Conservation (phyloP, 495 filamentous ascomycete species). For the Podospora fimiseda region DNA sequence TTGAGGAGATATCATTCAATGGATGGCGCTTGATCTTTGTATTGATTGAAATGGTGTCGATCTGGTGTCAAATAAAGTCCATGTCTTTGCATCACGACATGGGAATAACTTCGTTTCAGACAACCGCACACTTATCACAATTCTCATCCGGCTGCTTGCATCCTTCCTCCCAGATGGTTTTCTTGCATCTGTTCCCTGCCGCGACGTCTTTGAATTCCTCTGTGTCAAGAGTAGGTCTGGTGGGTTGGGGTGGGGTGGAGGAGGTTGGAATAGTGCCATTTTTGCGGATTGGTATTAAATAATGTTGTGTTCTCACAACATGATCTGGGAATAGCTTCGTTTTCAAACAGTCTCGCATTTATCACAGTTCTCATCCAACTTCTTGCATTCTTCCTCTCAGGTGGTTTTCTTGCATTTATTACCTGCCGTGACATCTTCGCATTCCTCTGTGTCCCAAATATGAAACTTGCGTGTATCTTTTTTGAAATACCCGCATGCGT, state of each 20-base stretch:
- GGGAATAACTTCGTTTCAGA: too few species aligned
- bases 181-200: not conserved
- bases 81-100: too few species aligned
- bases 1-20: too few species aligned
- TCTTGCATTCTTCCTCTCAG: not conserved
- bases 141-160: not conserved
- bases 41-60: too few species aligned
- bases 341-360: not conserved
- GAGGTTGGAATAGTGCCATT: too few species aligned
- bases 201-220: not conserved
- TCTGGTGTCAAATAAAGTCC: too few species aligned
- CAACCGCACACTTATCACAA: not conserved
- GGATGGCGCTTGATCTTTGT: too few species aligned
- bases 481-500: not conserved
- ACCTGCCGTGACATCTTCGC: not conserved
- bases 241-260: too few species aligned
- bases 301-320: too few species aligned
- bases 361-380: not conserved
- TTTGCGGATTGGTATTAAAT: too few species aligned
- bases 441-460: not conserved
- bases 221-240: too few species aligned
- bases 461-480: not conserved
- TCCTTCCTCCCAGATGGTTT: not conserved
- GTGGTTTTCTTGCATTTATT: not conserved
- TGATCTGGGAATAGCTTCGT: too few species aligned